These are phyloP conservation scores for Sporothrix sp. DNA, from an alignment of 2,329 filamentous ascomycete species.

Conservation along the genomic window DNA sequence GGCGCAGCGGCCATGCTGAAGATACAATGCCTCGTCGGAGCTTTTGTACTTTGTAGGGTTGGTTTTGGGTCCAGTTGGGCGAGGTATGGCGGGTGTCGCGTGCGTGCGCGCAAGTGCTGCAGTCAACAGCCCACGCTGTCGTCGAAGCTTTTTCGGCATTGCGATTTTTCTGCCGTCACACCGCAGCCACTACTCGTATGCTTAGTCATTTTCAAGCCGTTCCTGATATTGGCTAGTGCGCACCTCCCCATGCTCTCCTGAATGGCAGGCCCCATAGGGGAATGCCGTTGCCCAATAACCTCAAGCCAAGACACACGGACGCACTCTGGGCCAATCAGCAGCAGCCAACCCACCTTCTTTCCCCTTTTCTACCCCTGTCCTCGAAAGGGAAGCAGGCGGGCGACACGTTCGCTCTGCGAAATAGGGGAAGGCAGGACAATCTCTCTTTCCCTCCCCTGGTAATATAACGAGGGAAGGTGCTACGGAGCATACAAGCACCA, in stretches of 20 bases:
- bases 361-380: conserved; percentile 17
- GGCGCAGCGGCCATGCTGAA: conserved; percentile 4
- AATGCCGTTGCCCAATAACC: conserved; percentile 11
- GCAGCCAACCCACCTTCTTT: conserved; percentile 1
- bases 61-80: background rate
- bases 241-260: conserved; percentile 9
- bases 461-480: conserved; percentile 13
- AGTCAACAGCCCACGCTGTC: background rate
- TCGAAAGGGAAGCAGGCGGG: conserved; percentile 4
- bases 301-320: conserved; percentile 4
- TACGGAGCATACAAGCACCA: conserved; percentile 10
- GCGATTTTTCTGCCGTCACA: conserved; percentile 1
- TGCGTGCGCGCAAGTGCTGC: background rate
- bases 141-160: background rate
- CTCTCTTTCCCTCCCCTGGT: conserved; percentile 8
- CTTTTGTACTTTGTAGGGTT: background rate
- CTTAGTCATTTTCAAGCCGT: conserved; percentile 3
- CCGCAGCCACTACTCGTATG: background rate
- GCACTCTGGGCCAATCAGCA: conserved; percentile 8
- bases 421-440: conserved; percentile 13
- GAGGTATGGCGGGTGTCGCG: background rate
- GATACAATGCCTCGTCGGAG: no score
- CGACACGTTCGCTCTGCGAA: conserved; percentile 6
- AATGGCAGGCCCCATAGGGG: background rate
- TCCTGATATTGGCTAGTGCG: conserved; percentile 8